phyloP scores from a whole-genome alignment of 148 eudicot species.

The Agrostemma githago region DNA sequence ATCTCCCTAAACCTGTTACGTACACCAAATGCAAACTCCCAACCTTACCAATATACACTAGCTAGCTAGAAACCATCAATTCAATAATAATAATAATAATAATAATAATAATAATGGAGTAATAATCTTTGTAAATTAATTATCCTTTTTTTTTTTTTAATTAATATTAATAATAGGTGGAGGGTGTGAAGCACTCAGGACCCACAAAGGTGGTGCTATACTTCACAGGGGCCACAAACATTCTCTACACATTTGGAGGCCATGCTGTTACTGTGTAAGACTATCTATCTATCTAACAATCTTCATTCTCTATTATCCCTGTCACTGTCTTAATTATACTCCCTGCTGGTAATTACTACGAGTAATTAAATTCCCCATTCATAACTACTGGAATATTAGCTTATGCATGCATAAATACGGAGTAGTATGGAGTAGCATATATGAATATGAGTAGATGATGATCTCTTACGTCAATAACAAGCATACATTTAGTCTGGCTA shows the following conservation, averaged over 20 bases:
- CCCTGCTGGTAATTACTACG: too few species aligned
- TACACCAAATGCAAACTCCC: too few species aligned
- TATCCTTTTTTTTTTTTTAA: too few species aligned
- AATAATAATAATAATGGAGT: too few species aligned
- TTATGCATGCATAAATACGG: not conserved
- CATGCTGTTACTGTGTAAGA: slow-evolving; percentile 99
- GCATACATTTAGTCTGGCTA: slow-evolving; percentile 18
- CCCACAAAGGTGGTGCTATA: slow-evolving; percentile 73
- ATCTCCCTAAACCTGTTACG: too few species aligned
- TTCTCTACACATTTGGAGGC: slow-evolving; percentile 95
- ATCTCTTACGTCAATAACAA: not conserved
- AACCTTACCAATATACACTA: not conserved
- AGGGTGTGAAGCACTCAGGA: slow-evolving; percentile 77
- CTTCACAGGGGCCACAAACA: slow-evolving; percentile 95
- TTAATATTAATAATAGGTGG: slow-evolving; percentile 42
- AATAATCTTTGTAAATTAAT: not conserved
- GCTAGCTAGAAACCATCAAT: not conserved
- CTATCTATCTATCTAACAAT: slow-evolving; percentile 18
- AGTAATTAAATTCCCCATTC: not conserved
- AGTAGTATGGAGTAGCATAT: too few species aligned
- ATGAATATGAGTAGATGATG: not conserved
- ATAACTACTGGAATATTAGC: not conserved
- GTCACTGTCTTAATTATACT: too few species aligned
- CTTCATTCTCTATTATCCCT: slow-evolving; percentile 30
- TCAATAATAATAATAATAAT: too few species aligned